A percentile compares a stretch with the other conserved stretches of the same genome.
phyloP scores from a whole-genome alignment of 208 protist genomes.

The Perkinsela sp. region DNA sequence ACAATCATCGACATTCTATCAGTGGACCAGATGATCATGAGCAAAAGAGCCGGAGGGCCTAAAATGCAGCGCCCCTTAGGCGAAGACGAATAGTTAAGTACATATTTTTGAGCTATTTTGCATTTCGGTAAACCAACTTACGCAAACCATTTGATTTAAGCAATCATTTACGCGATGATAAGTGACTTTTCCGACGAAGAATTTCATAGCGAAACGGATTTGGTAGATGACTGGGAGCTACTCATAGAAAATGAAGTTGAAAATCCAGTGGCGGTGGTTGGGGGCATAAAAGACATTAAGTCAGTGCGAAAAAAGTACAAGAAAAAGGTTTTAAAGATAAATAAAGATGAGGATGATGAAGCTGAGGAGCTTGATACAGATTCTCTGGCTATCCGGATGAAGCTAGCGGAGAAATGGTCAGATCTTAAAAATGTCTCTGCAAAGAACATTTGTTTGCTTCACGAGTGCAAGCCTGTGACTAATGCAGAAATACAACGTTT shows the following conservation, averaged over 20 bases:
- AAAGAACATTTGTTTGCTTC: not conserved
- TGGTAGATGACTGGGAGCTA: not conserved
- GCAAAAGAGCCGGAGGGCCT: slow-evolving; percentile 83
- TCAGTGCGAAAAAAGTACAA: not conserved
- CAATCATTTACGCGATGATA: too few species aligned
- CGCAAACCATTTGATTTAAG: too few species aligned
- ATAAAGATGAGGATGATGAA: not conserved
- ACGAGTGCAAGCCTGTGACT: not conserved
- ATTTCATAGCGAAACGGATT: not conserved
- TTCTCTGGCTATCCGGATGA: not conserved
- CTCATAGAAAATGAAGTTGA: not conserved
- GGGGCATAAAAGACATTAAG: not conserved
- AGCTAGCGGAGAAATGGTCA: not conserved
- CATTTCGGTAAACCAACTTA: too few species aligned
- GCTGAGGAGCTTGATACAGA: not conserved
- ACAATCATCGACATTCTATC: slow-evolving; percentile 82
- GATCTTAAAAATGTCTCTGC: not conserved
- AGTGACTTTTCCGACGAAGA: not conserved
- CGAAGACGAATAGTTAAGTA: slow-evolving; percentile 40
- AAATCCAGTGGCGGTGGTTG: not conserved
- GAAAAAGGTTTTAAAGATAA: not conserved
- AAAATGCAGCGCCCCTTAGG: slow-evolving; percentile 60
- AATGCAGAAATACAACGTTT: not conserved
- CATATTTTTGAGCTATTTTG: too few species aligned
- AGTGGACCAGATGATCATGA: slow-evolving; percentile 86